Percentiles rank a stretch among this genome's conserved stretches.
Evolutionary conservation across 352 stramenopile genomes (phyloP).

Genomic region (Phytophthora podocarpi): DNA sequence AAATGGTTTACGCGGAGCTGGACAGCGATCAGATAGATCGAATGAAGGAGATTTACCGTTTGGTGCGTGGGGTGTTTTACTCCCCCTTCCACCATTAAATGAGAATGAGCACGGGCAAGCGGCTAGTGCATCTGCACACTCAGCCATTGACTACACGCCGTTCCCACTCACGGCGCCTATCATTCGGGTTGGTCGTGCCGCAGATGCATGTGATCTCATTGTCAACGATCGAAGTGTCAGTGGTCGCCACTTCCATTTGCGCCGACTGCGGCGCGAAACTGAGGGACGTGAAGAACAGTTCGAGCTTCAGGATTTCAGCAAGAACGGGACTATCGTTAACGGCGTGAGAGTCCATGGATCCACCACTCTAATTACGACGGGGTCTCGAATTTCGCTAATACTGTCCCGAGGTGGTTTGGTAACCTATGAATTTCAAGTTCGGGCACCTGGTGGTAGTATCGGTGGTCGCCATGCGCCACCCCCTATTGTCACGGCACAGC

Average conservation of each 20-base stretch:
- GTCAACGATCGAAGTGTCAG: constrained; percentile 90
- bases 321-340: constrained; percentile 91
- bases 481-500: constrained; percentile 53
- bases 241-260: constrained; percentile 84
- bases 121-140: constrained; percentile 9
- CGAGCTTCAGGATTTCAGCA: constrained; percentile 90
- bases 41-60: constrained; percentile 51
- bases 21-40: constrained; percentile 10
- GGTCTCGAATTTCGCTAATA: constrained; percentile 86
- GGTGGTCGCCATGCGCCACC: constrained; percentile 38
- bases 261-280: constrained; percentile 61
- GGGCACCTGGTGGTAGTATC: constrained; percentile 13
- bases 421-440: constrained; percentile 88
- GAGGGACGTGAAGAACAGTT: constrained; percentile 64
- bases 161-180: constrained; percentile 78
- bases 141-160: constrained; percentile 51
- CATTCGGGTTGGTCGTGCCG: constrained; percentile 75
- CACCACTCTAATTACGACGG: constrained; percentile 66
- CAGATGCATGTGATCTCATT: constrained; percentile 87
- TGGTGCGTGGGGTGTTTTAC: constrained; percentile 72
- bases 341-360: constrained; percentile 86
- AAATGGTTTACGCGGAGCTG: constrained; percentile 9
- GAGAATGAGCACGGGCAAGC: constrained; percentile 55
- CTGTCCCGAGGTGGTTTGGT: constrained; percentile 81
- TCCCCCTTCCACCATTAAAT: constrained; percentile 75